These are phyloP conservation scores for Larix kaempferi DNA, from an alignment of 75 land plant genomes.

Conservation along the genomic window DNA sequence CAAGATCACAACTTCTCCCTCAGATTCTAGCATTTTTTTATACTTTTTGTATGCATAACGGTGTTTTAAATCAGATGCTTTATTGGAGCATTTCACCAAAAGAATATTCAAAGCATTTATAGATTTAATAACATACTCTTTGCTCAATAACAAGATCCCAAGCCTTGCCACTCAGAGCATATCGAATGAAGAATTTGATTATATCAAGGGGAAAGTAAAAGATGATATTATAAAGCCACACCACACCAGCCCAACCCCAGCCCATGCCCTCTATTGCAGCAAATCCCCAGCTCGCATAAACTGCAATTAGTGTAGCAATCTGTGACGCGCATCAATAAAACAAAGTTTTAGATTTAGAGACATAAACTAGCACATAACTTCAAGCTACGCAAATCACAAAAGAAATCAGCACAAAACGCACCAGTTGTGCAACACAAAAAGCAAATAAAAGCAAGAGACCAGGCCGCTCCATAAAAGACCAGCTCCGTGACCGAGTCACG, in stretches of 20 bases:
- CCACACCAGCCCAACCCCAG: slow-evolving; percentile 98
- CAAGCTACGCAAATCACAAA: neutral
- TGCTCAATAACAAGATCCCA: slow-evolving; percentile 95
- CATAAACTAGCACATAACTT: neutral
- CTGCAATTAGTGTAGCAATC: slow-evolving; percentile 97
- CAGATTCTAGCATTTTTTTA: neutral
- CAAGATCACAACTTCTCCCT: neutral
- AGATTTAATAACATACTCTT: slow-evolving; percentile 47
- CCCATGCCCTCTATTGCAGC: slow-evolving; percentile 90
- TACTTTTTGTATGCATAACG: neutral
- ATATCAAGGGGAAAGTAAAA: slow-evolving; percentile 90
- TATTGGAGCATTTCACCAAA: neutral
- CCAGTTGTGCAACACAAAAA: slow-evolving; percentile 84
- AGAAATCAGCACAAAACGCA: slow-evolving; percentile 14
- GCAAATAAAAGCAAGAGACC: slow-evolving; percentile 74
- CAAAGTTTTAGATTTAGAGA: slow-evolving; percentile 2
- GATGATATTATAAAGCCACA: slow-evolving; percentile 90
- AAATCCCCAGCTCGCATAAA: slow-evolving; percentile 91
- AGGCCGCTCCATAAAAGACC: slow-evolving; percentile 92
- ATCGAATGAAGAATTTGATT: slow-evolving; percentile 63
- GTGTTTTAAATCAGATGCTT: neutral
- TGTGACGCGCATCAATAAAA: slow-evolving; percentile 13
- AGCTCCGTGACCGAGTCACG: slow-evolving; percentile 81
- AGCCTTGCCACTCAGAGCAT: slow-evolving; percentile 83
- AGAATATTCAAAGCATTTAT: neutral